Evolutionary conservation across 148 eudicot species (phyloP), one percentile per base, ranked within the genome.

Genomic region (Amaranthus hypochondriacus): DNA sequence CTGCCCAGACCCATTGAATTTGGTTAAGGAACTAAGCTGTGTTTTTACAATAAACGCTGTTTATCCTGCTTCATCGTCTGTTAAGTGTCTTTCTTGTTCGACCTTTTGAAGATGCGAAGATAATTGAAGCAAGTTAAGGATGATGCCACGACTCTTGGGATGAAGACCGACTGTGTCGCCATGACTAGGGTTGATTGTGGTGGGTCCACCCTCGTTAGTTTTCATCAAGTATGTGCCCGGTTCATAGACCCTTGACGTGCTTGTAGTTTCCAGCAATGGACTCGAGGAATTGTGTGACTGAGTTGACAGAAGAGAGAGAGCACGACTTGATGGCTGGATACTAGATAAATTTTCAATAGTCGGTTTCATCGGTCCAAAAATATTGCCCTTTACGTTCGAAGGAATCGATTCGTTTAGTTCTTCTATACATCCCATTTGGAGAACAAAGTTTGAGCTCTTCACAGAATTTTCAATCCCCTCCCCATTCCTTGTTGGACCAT

Each of bases 261-360:
- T 62, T 56, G 52, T 28, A 60, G 72, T 51, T 63, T 70, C 75
- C 48, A 76, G 62, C 48, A 75, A 58, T 56, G 50, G 81, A 54
- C 56, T 74, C 39, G 78, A 75, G n/a, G 60, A 68, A 68, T 67
- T 79, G 14, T 82, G 68, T 62, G 92, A 82, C 60, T 81, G 88
- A 77, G 87, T 76, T 90, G 95, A 90, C 95, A 90, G 95, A 86
- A 90, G 95, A 90, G 95, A 90, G 95, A 88, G 95, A 90, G 89
- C 91, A 86, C 83, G 66, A 74, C 83, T 76, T 76, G 76, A 56
- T 79, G 78, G 78, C 12, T 75, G 56, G 42, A 77, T 12, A 39
- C 56, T 69, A 43, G 77, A 64, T 10, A 52, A 59, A 55, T 47
- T 68, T 70, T 73, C 69, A 13, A 52, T 46, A 21, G 66, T 56